Evolutionary conservation across 805 yeast genomes (phyloP), one percentile per base, ranked within the genome.

Genomic region (Hermanozyma aechmeae): DNA sequence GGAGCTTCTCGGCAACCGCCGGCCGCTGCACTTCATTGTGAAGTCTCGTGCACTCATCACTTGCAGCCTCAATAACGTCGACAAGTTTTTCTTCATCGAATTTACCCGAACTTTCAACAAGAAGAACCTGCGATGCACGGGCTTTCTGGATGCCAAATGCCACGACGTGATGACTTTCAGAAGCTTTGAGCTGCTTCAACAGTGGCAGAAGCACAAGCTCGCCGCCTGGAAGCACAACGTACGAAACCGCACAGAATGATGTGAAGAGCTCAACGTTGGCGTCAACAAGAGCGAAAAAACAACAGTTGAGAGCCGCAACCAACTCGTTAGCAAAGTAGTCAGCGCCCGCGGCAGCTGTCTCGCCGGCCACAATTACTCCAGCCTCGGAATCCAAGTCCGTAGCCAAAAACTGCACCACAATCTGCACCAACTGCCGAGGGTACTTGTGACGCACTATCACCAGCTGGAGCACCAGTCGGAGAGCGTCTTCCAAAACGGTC

Each of bases 221-320:
- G 2, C 29, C 29, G 6, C 22, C 29, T 6, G 11, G 11, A 9
- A 31, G 23, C 2, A 57, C 27, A 8, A 61, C 42, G 4, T 66
- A 49, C 4, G 75, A 57, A 0, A 70, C 56, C 12, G 86, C 72
- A 0, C 73, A 66, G 42, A 78, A 76, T 1, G 86, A 70, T n/a
- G 68, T 55, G 27, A 64, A 59, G 30, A 89, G 52, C 0, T 85
- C 79, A 13, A 87, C 65, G 26, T 83, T 85, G 5, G 95, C 80
- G 51, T 86, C 89, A 2, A 86, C 51, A 25, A 89, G 64, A 0
- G 96, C 94, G 38, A 82, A 54, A 38, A 65, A 76, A 2, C 77
- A 58, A 3, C 85, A 77, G 50, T 92, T 89, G 23, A 89, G 64
- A 14, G 80, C 77, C 2, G 78, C 75, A 29, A 76, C 68, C 24